Evolutionary conservation across 257 asterid species (phyloP).

Genomic region (Phtheirospermum japonicum): DNA sequence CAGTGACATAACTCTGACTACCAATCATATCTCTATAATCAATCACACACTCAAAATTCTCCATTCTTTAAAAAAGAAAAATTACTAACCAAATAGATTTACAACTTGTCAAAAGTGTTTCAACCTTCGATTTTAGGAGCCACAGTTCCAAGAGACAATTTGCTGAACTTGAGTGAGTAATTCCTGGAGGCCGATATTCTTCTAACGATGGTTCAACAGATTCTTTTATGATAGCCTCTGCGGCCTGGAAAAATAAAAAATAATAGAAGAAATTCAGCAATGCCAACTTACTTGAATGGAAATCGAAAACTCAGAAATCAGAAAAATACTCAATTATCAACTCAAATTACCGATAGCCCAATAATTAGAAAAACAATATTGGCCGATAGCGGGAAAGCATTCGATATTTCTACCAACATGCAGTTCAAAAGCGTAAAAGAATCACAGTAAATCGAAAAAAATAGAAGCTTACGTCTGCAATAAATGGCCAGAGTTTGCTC

Average conservation of each 20-base stretch:
- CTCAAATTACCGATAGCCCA: not conserved
- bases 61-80: not conserved
- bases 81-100: not conserved
- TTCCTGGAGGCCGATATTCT: conserved; percentile 88
- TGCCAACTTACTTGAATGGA: conserved; percentile 1
- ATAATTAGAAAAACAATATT: too few species aligned
- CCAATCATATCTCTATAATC: too few species aligned
- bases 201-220: conserved; percentile 94
- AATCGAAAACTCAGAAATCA: not conserved
- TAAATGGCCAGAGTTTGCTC: conserved; percentile 87
- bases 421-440: too few species aligned
- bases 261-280: conserved; percentile 23
- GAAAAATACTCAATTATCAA: not conserved
- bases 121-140: conserved; percentile 92
- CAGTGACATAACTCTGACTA: too few species aligned
- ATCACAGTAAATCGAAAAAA: too few species aligned
- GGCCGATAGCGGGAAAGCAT: too few species aligned
- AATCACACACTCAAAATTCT: too few species aligned
- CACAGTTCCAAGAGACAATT: too few species aligned
- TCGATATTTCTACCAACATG: too few species aligned
- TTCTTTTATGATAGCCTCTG: conserved; percentile 80
- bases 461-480: conserved; percentile 93
- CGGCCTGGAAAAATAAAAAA: too few species aligned
- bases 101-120: conserved; percentile 13
- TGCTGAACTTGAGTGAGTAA: conserved; percentile 80